Conservation (phyloP, 2,329 filamentous ascomycete species). For the Aspergillus ruber region DNA sequence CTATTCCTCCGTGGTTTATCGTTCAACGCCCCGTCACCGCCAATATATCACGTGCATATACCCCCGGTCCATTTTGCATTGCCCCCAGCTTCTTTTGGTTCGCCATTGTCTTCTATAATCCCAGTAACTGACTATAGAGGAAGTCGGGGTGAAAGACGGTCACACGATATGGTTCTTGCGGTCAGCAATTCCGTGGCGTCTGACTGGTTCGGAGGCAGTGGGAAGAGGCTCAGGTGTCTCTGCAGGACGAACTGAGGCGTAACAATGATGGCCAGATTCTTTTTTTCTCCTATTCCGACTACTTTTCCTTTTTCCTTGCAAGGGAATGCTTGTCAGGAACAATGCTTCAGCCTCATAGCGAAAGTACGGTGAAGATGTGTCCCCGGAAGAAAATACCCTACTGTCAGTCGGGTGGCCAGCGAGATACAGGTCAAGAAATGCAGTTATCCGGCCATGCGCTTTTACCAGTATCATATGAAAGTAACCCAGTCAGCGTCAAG, state of each 20-base stretch:
- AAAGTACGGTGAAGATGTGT: too few relatives aligned
- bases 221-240: too few relatives aligned
- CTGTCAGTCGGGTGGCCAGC: slow-evolving; percentile 9
- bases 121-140: too few relatives aligned
- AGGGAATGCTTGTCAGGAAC: too few relatives aligned
- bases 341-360: too few relatives aligned
- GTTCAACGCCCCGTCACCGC: slow-evolving; percentile 1
- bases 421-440: slow-evolving; percentile 11
- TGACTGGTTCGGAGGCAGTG: slow-evolving; percentile 3
- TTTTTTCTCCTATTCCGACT: neutral
- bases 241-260: too few relatives aligned
- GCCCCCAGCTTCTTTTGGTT: neutral
- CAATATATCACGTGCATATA: neutral
- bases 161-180: too few relatives aligned
- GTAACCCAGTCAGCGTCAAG: slow-evolving; percentile 8
- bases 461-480: slow-evolving; percentile 5
- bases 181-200: neutral
- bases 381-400: neutral
- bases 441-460: slow-evolving; percentile 23
- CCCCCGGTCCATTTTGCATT: neutral
- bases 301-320: too few relatives aligned
- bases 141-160: too few relatives aligned
- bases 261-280: neutral
- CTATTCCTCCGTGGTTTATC: neutral
- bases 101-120: neutral